Evolutionary conservation across 2,329 filamentous ascomycete species (phyloP), one percentile per base, ranked within the genome.

Genomic region (Paecilomyces sp.): DNA sequence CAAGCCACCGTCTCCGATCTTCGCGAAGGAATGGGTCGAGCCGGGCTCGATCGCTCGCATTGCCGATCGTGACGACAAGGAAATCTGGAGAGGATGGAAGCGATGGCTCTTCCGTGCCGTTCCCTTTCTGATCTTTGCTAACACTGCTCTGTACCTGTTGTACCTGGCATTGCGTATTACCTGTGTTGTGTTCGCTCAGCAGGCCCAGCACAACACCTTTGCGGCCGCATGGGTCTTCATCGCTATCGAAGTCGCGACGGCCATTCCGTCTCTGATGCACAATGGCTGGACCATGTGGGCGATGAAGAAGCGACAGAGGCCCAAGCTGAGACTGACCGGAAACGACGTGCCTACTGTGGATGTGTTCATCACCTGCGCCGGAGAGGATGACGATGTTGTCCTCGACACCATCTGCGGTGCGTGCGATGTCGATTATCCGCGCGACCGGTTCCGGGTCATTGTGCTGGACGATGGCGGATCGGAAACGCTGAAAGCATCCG

Each of bases 241-340:
- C 58, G 80, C 73, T 25, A 77, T 85, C 59, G 83, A 85, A 33
- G 68, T 83, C 47, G 72, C 75, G n/a, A 77, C 81, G 7, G 80
- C 81, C 4, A 76, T 84, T 57, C 83, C 83, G 5, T 77, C 81
- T 3, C 70, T 85, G 36, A 78, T 84, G 74, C 83, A 85, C 73
- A 83, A 83, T 64, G 73, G 79, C 41, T 85, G 82, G 81, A 83
- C 82, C 1, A 80, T 85, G 77, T 78, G 80, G 73, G 80, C 82
- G 0, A 70, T 85, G 63, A 84, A 84, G 72, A 80, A 80, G 71
- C 75, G 83, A 25, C 74, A 75, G 15, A 75, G 83, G 25, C 81
- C 82, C 1, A 81, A 82, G 76, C 70, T 86, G 64, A 34, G 65
- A 64, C 55, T 68, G 59, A 64, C 62, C 2, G 70, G 70, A 3